Base-by-base conservation (phyloP, 2,329 filamentous ascomycete species). In the Epichloe gansuensis region DNA sequence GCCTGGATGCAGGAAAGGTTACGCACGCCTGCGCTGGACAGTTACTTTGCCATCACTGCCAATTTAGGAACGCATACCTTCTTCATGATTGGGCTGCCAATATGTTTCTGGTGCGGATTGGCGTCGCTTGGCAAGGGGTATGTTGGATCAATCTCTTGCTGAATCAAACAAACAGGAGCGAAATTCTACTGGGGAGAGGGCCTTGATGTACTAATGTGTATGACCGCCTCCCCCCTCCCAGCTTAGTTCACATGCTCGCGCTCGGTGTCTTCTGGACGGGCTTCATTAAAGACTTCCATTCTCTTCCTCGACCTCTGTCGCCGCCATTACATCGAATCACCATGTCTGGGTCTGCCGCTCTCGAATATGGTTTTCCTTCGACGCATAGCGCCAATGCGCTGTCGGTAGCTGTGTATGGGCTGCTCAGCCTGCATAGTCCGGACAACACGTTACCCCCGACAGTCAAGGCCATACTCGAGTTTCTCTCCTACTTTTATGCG, bases 11-110 rank as follows among this genome's bases (percentile, higher is more conserved):
- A 98, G 75, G 78, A 84, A 59, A 81, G 75, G 65, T 69, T 91
- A 65, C 86, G 91, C 62, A 85, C 87, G 21, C 88, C 89, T 1
- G 78, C 86, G 8, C 82, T 97, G 62, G 93, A 98, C 69, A 88
- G 88, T 56, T 98, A 96, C 73, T 98, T 98, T 69, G 91, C 93
- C 49, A 88, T 94, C 58, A 95, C 90, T 0, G 93, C 93, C 57
- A 98, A 97, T 68, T 79, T 97, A 51, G 89, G 93, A 58, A 98
- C 93, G 0, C 93, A 98, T 70, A 98, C 93, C 0, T 97, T 96
- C 73, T 98, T 96, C 75, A 97, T 97, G 90, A 78, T 95, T 59
- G 85, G 89, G 53, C 73, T 98, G 62, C 93, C 93, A 5, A 88
- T 97, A 58, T 78, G 95, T 60, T 97, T 97, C 73, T 98, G 93